These are phyloP conservation scores for Ligustrum vulgare DNA, from an alignment of 257 asterid genomes.

Conservation along the genomic window DNA sequence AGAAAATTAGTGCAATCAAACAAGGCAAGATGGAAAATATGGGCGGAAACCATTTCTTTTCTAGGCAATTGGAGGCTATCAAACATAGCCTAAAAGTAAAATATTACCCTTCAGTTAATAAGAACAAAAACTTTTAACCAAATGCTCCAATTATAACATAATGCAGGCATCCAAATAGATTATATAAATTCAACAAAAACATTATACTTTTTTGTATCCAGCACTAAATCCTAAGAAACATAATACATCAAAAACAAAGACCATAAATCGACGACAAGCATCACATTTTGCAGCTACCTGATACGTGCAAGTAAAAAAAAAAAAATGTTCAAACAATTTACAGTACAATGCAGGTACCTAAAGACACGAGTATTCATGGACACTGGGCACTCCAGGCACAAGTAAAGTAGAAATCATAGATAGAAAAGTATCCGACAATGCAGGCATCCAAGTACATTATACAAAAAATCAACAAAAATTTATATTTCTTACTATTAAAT, in stretches of 20 bases:
- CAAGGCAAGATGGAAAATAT: too few species aligned
- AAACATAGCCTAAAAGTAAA: too few species aligned
- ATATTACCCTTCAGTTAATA: neutral
- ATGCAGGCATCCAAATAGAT: neutral
- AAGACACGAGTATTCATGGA: neutral
- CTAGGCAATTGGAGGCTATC: too few species aligned
- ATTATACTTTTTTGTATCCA: neutral
- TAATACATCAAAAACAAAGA: slow-evolving; percentile 11
- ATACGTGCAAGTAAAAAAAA: neutral
- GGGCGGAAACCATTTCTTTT: too few species aligned
- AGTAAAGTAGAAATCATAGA: neutral
- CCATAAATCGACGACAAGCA: neutral
- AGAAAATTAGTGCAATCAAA: too few species aligned
- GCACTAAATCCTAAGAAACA: neutral
- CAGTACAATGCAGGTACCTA: neutral
- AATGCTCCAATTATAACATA: neutral
- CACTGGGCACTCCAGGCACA: neutral
- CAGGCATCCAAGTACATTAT: neutral
- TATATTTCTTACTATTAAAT: too few species aligned
- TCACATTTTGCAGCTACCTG: neutral
- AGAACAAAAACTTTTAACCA: neutral
- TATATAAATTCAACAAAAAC: neutral
- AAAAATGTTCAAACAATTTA: neutral
- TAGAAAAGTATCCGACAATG: neutral
- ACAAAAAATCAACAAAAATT: too few species aligned